Conservation (phyloP, 1,284 basidiomycete genomes). For the Naganishia sp. region DNA sequence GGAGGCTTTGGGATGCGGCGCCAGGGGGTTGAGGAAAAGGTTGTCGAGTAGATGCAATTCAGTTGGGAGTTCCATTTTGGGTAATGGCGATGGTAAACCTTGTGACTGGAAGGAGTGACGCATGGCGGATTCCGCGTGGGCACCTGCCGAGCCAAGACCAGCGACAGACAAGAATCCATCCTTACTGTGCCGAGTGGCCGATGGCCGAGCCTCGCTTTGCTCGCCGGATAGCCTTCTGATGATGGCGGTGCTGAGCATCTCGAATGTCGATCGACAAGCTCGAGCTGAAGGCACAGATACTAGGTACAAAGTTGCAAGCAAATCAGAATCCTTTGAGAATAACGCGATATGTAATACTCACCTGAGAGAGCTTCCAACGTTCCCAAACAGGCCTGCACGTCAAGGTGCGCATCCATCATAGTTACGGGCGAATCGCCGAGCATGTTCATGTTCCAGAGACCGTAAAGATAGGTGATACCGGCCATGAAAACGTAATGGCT, state of each 20-base stretch:
- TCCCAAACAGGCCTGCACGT: conserved; percentile 53
- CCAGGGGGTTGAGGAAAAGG: conserved; percentile 54
- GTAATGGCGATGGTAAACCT: conserved; percentile 48
- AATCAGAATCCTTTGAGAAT: neutral
- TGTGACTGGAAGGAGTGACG: conserved; percentile 33
- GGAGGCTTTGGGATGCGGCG: conserved; percentile 51
- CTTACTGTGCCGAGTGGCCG: neutral
- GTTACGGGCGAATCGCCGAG: conserved; percentile 50
- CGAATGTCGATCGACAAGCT: conserved; percentile 51
- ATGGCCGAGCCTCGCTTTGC: conserved; percentile 4
- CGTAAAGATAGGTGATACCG: conserved; percentile 55
- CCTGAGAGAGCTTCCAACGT: conserved; percentile 53
- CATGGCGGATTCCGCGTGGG: conserved; percentile 34
- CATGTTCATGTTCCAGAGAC: conserved; percentile 54
- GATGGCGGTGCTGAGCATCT: conserved; percentile 51
- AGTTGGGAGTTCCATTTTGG: conserved; percentile 50
- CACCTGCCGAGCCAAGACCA: conserved; percentile 13
- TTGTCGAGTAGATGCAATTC: conserved; percentile 54
- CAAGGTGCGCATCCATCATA: conserved; percentile 52
- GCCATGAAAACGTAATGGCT: conserved; percentile 48
- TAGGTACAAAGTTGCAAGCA: conserved; percentile 28
- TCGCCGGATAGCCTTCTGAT: conserved; percentile 45
- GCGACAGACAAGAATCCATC: conserved; percentile 9
- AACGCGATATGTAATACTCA: conserved; percentile 37
- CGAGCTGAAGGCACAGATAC: conserved; percentile 52